Evolutionary conservation across 2,329 filamentous ascomycete genomes (phyloP), one percentile per base, ranked within the genome.

Genomic region (Cladosporium sp.): DNA sequence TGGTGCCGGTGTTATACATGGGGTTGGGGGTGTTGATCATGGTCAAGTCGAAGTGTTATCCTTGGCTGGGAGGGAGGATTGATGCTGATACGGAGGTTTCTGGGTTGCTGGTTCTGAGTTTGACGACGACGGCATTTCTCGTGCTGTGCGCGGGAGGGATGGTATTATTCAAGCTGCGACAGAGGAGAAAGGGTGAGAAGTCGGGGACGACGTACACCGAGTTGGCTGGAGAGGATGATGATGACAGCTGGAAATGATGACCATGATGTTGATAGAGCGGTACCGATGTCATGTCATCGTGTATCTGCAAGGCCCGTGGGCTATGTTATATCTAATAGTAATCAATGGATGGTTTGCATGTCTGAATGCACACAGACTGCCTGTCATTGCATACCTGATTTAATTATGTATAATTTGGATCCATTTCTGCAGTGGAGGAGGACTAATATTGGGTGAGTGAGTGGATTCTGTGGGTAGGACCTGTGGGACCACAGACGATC

Each of bases 1-100:
- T 60, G 21, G 58, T 60, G 18, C 58, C 58, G 15, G 24, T 60
- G 24, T 7, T 60, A 3, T 60, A 60, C 26, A 47, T 60, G 24
- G 58, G 58, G 2, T 14, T 60, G 14, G 58, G 58, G 15, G 14
- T 60, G 14, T 60, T 60, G 8, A 60, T 60, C 4, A 21, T 60
- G 12, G 18, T 49, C 14, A 38, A 44, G 24, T 60, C 58, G 58
- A 24, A 32, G 24, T 60, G 58, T 26, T 60, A 60, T 47, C 58
- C 58, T n/a, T 60, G 58, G 58, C 55, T 58, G 12, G 55, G n/a
- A 24, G 55, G 32, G 18, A 36, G 18, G 32, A 24, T 58, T 12
- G 55, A 58, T 58, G 32, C n/a, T 24, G 30, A 34, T 21, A 58
- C 55, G 32, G 18, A 34, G 32, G 30, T 36, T 6, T 58, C 55